phyloP scores from a whole-genome alignment of 2,329 filamentous ascomycete species.

The Colletotrichum sp. region DNA sequence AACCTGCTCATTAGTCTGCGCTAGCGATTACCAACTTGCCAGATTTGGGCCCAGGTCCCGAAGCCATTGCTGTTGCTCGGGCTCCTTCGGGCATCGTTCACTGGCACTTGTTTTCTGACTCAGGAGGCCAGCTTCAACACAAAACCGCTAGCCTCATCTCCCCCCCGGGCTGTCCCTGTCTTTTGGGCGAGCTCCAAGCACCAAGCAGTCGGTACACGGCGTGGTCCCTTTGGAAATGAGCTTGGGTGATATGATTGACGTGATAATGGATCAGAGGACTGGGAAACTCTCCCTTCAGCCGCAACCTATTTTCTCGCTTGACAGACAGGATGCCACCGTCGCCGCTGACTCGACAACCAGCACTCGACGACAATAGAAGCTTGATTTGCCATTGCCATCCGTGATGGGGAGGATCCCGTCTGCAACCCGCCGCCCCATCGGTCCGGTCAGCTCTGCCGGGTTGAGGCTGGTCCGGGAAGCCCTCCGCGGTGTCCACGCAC shows the following conservation, averaged over 20 bases:
- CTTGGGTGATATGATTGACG: not conserved
- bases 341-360: not conserved
- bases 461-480: not conserved
- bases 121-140: not conserved
- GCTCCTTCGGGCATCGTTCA: not conserved
- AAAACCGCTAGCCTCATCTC: slow-evolving; percentile 11
- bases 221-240: not conserved
- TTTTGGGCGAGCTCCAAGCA: not conserved
- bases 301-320: not conserved
- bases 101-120: not conserved
- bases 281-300: not conserved
- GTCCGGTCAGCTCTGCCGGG: not conserved
- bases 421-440: not conserved
- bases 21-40: not conserved
- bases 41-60: not conserved
- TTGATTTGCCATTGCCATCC: not conserved
- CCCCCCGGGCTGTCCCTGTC: not conserved
- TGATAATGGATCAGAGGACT: not conserved
- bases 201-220: not conserved
- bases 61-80: slow-evolving; percentile 4
- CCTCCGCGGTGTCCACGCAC: not conserved
- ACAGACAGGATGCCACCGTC: not conserved
- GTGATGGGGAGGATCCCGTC: not conserved
- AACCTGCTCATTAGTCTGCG: not conserved
- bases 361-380: not conserved